phyloP scores from a whole-genome alignment of 345 rosid genomes.

The Fremontodendron californicum region DNA sequence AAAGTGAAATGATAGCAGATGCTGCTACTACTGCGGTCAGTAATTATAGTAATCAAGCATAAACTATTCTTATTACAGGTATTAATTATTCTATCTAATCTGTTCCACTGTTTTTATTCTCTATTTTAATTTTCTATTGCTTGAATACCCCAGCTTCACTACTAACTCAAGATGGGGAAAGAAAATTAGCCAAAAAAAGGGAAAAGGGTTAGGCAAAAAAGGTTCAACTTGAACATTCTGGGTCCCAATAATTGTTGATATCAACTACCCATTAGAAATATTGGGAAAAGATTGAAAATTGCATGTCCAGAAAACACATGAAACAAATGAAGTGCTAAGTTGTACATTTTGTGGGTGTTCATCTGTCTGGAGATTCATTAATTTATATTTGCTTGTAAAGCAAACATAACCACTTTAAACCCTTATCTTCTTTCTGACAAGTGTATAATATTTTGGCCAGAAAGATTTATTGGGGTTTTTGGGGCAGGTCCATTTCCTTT shows the following conservation, averaged over 20 bases:
- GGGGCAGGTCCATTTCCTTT: neutral
- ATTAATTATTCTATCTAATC: neutral
- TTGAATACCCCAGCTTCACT: neutral
- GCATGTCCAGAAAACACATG: neutral
- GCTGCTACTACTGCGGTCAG: neutral
- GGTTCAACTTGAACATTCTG: neutral
- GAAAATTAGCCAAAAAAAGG: neutral
- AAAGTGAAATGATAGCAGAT: neutral
- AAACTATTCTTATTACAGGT: neutral
- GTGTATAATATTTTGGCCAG: neutral
- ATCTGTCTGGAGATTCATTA: neutral
- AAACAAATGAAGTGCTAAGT: neutral
- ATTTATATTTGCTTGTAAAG: neutral
- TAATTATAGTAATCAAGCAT: neutral
- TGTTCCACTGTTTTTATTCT: neutral
- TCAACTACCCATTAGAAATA: neutral
- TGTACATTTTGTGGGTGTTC: neutral
- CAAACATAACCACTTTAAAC: neutral
- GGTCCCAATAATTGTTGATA: neutral
- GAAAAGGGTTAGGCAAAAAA: neutral
- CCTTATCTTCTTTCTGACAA: neutral
- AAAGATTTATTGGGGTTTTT: neutral
- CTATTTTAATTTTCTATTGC: neutral
- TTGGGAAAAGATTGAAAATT: neutral
- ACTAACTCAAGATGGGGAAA: no score